phyloP scores from a whole-genome alignment of 2,329 filamentous ascomycete genomes.

The Ramichloridium luteum region DNA sequence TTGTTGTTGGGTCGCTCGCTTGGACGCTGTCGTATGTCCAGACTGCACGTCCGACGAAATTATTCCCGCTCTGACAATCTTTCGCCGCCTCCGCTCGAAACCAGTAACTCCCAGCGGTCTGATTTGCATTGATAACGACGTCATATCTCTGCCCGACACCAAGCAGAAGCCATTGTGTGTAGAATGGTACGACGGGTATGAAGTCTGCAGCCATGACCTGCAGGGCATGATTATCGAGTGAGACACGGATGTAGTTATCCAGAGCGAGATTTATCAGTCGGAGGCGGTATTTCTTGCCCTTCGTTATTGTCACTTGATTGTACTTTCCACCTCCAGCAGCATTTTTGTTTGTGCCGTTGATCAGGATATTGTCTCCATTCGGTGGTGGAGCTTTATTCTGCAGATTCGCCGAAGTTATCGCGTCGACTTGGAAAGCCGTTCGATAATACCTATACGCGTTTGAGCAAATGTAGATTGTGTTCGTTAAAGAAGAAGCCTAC shows the following conservation, averaged over 20 bases:
- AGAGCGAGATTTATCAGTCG: slow-evolving; percentile 33
- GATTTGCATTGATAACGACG: slow-evolving; percentile 25
- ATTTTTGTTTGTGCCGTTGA: slow-evolving; percentile 24
- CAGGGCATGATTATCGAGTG: slow-evolving; percentile 20
- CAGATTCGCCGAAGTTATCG: slow-evolving; percentile 22
- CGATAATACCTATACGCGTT: slow-evolving; percentile 6
- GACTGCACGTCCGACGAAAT: slow-evolving; percentile 10
- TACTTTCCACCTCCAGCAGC: slow-evolving; percentile 8
- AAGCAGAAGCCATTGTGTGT: slow-evolving; percentile 14
- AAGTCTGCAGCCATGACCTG: slow-evolving; percentile 24
- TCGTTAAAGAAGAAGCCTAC: slow-evolving; percentile 28
- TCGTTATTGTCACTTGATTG: slow-evolving; percentile 12
- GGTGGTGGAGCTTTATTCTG: slow-evolving; percentile 15
- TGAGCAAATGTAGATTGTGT: slow-evolving; percentile 25
- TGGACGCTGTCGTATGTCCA: slow-evolving; percentile 4
- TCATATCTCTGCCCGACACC: slow-evolving; percentile 27
- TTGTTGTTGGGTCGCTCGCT: slow-evolving; percentile 8
- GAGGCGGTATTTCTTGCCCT: slow-evolving; percentile 27
- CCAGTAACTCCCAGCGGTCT: slow-evolving; percentile 19
- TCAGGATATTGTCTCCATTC: slow-evolving; percentile 32
- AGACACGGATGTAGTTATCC: slow-evolving; percentile 30
- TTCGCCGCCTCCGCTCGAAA: slow-evolving; percentile 14
- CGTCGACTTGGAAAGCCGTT: slow-evolving; percentile 12
- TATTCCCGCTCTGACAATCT: slow-evolving; percentile 24
- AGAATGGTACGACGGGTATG: slow-evolving; percentile 19